phyloP scores from a whole-genome alignment of 2,329 filamentous ascomycete genomes.

The Aspergillus fijiensis region DNA sequence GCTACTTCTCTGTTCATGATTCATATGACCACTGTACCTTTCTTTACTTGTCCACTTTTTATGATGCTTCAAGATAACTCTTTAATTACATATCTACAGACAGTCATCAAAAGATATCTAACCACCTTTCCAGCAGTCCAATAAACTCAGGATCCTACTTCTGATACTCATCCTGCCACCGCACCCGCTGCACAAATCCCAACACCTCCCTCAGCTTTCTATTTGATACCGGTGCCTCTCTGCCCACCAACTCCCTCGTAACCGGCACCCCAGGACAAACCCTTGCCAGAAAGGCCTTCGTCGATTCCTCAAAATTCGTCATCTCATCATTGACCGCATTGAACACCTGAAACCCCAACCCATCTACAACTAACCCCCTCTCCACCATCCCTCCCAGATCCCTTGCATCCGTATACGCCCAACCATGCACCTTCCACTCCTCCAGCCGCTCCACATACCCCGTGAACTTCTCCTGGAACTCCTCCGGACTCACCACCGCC shows the following conservation, averaged over 20 bases:
- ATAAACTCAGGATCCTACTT: neutral
- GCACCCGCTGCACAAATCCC: conserved; percentile 59
- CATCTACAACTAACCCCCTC: conserved; percentile 52
- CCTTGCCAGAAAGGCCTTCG: conserved; percentile 53
- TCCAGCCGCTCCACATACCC: conserved; percentile 53
- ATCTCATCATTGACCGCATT: conserved; percentile 65
- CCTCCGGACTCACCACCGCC: conserved; percentile 61
- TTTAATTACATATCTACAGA: neutral
- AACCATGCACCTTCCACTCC: conserved; percentile 58
- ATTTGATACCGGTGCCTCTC: conserved; percentile 62
- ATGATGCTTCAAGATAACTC: too few species aligned
- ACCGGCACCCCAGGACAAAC: conserved; percentile 52
- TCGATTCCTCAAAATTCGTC: conserved; percentile 52
- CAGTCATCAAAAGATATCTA: neutral
- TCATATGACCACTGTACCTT: too few species aligned
- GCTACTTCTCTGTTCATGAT: too few species aligned
- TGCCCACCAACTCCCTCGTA: conserved; percentile 57
- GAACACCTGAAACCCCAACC: conserved; percentile 62
- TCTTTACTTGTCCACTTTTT: too few species aligned
- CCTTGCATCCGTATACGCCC: conserved; percentile 62
- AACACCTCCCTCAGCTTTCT: conserved; percentile 59
- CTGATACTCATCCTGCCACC: conserved; percentile 16
- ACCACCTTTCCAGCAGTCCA: neutral
- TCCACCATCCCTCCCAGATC: conserved; percentile 64
- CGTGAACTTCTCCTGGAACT: conserved; percentile 55